phyloP scores from a whole-genome alignment of 352 stramenopile species.

The Elongisporangium undulatum region DNA sequence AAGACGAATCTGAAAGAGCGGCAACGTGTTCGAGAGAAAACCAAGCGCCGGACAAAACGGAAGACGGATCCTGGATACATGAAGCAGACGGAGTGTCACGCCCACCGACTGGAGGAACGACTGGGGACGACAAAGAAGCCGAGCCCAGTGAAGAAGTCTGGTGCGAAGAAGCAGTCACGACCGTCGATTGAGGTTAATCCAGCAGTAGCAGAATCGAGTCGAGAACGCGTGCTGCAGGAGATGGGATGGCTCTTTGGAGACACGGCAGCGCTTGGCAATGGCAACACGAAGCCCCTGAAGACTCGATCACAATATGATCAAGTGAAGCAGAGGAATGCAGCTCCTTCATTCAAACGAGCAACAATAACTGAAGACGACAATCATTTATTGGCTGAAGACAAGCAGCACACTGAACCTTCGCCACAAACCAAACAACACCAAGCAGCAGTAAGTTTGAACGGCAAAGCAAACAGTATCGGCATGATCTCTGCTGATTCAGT shows the following conservation, averaged over 20 bases:
- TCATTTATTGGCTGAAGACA: background rate
- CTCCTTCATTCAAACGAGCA: background rate
- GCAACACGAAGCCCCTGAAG: background rate
- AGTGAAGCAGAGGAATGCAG: background rate
- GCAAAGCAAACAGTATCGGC: background rate
- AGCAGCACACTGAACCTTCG: background rate
- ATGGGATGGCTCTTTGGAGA: slow-evolving; percentile 7
- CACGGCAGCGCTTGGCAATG: background rate
- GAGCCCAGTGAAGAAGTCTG: background rate
- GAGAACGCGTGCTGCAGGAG: slow-evolving; percentile 8
- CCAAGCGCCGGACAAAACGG: background rate
- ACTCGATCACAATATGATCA: background rate
- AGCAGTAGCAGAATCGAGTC: background rate
- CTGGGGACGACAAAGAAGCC: background rate
- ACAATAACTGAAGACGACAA: background rate
- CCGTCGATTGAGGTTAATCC: background rate
- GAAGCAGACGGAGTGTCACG: background rate
- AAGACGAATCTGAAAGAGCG: background rate
- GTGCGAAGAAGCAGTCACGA: background rate
- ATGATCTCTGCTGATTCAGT: no score
- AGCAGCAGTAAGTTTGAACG: background rate
- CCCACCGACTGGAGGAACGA: background rate
- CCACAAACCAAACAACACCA: background rate
- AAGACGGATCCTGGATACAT: background rate
- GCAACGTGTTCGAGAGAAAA: background rate